Base-by-base conservation (phyloP, 1,284 basidiomycete species). In the Omphalotus olearius region DNA sequence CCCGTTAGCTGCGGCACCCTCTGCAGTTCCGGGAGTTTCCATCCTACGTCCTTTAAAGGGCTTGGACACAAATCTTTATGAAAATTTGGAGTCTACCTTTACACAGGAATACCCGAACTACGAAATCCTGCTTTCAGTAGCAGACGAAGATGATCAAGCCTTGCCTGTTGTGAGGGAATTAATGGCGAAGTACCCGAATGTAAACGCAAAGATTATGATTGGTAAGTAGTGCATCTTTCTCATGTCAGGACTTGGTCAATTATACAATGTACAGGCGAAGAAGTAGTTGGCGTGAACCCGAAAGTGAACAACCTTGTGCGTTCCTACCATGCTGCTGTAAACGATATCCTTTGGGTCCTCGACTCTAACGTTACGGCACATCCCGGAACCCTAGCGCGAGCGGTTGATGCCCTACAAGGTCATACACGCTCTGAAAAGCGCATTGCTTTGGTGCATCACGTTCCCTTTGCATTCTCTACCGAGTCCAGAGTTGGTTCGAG, bases 261-360 rank as follows among this genome's bases (percentile, higher is more conserved):
- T 37, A 37, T n/a, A 46, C 48, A 56, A 48, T 44, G 17, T 56
- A 23, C 23, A 88, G 87, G 87, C 26, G 82, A 86, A 61, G 83
- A 89, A 52, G 62, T 75, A 30, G 80, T 96, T 16, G 95, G 96
- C 1, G 87, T 94, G 37, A 99, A 99, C 63, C 97, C 97, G 1
- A 99, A 99, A 74, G 88, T 99, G 62, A 98, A 98, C 75, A 99
- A 99, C 65, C 83, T 99, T 37, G 80, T 96, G 55, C 82, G 84
- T 36, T 79, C 94, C 3, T 98, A 96, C 66, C 74, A 74, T 37
- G 73, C 82, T 62, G 95, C 96, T 0, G 70, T 78, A 51, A 76
- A 96, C 66, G 94, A 99, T 64, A 90, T 98, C 45, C 72, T 99
- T 44, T 99, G 96, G 96, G 89, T 99, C 10, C 77, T 99, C 46